Percentiles rank a stretch among this genome's conserved stretches.
phyloP scores from a whole-genome alignment of 2,329 filamentous ascomycete genomes.

The Emmonsiellopsis sp. region DNA sequence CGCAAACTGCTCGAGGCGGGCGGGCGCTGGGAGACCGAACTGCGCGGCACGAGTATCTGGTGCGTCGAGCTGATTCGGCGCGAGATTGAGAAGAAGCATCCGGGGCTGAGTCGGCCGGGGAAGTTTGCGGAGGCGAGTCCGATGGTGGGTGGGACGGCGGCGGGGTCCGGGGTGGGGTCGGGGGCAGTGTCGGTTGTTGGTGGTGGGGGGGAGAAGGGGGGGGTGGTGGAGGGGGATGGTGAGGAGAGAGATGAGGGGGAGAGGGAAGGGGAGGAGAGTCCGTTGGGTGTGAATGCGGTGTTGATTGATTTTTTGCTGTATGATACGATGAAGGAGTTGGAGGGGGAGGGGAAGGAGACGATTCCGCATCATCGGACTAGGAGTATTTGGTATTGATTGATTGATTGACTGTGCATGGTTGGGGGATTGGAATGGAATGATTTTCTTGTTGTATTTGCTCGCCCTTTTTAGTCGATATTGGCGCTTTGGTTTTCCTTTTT shows the following conservation, averaged over 20 bases:
- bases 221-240: constrained; percentile 4
- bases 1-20: constrained; percentile 61
- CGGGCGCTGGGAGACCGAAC: constrained; percentile 71
- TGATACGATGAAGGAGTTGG: constrained; percentile 81
- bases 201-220: neutral
- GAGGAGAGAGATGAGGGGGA: constrained; percentile 8
- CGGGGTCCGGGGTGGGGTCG: constrained; percentile 4
- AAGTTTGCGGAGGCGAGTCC: constrained; percentile 3
- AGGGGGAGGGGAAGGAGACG: constrained; percentile 46
- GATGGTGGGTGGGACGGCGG: neutral
- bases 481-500: neutral
- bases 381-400: constrained; percentile 85
- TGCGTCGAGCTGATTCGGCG: constrained; percentile 79
- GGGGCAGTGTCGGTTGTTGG: constrained; percentile 3
- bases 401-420: constrained; percentile 31
- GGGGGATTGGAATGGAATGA: neutral
- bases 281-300: constrained; percentile 66
- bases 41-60: constrained; percentile 92
- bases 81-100: constrained; percentile 67
- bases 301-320: constrained; percentile 97
- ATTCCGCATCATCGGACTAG: constrained; percentile 82
- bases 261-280: constrained; percentile 5
- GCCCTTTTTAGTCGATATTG: neutral
- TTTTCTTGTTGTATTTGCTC: neutral
- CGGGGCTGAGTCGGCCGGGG: constrained; percentile 43